phyloP scores from a whole-genome alignment of 2,329 filamentous ascomycete species.

The Colletotrichum sp. region DNA sequence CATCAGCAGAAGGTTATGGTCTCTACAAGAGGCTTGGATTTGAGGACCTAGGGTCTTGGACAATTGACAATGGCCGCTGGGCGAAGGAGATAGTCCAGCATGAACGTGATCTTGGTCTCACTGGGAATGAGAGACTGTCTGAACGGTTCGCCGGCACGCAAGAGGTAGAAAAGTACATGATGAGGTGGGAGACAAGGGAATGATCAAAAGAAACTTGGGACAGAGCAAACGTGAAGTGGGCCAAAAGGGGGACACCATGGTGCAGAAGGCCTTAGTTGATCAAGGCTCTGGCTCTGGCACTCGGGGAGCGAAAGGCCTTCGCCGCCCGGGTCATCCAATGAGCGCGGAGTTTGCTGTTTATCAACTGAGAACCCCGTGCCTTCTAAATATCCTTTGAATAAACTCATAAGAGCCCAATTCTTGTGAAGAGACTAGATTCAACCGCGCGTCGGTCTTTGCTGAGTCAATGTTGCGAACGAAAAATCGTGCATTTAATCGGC shows the following conservation, averaged over 20 bases:
- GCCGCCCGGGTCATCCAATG: not conserved
- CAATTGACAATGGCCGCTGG: slow-evolving; percentile 24
- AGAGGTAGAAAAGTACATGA: slow-evolving; percentile 25
- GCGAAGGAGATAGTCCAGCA: slow-evolving; percentile 5
- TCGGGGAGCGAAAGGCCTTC: not conserved
- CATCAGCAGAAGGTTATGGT: slow-evolving; percentile 22
- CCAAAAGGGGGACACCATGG: not conserved
- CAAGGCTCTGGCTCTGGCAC: not conserved
- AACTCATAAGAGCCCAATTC: not conserved
- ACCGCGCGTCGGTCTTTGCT: not conserved
- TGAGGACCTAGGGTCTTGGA: slow-evolving; percentile 20
- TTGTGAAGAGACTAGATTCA: not conserved
- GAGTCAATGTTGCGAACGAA: not conserved
- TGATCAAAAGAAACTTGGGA: not conserved
- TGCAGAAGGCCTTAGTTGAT: not conserved
- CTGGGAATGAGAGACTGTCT: slow-evolving; percentile 5
- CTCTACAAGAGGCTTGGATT: slow-evolving; percentile 25
- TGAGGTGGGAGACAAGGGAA: not conserved
- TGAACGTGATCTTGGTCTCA: slow-evolving; percentile 12
- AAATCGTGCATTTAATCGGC: not conserved
- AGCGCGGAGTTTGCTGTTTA: not conserved
- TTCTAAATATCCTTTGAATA: not conserved
- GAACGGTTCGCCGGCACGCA: slow-evolving; percentile 19
- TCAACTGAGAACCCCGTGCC: not conserved
- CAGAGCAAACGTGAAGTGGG: not conserved